Evolutionary conservation across 169 alveolate genomes (phyloP).

Genomic region (Nephromyces sp.): DNA sequence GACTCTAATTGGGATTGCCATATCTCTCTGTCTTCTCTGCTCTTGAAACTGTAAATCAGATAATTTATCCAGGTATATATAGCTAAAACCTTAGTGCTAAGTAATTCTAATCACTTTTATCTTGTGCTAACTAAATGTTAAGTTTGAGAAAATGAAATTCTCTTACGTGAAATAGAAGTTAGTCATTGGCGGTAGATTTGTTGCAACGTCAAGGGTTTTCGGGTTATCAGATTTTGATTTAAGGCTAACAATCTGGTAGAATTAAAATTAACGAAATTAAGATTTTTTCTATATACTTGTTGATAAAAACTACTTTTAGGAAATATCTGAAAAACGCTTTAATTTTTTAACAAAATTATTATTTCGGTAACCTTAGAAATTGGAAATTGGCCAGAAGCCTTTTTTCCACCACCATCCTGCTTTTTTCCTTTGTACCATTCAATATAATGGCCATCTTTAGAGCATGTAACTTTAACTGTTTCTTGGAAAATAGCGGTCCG

Average conservation of each 20-base stretch:
- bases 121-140: not conserved
- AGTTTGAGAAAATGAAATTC: not conserved
- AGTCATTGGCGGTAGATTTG: conserved; percentile 22
- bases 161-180: conserved; percentile 29
- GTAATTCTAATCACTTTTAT: not conserved
- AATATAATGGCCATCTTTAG: conserved; percentile 14
- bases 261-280: not conserved
- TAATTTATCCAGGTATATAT: too few relatives aligned
- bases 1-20: not conserved
- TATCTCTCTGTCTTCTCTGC: not conserved
- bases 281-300: not conserved
- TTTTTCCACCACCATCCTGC: conserved; percentile 6
- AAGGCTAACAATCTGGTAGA: conserved; percentile 16
- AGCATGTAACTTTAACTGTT: conserved; percentile 34
- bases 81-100: not conserved
- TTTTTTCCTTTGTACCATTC: conserved; percentile 33
- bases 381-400: conserved; percentile 19
- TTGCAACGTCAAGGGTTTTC: conserved; percentile 15
- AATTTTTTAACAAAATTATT: too few relatives aligned
- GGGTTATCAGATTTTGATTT: conserved; percentile 28
- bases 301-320: not conserved
- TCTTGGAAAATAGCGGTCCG: conserved; percentile 19
- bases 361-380: conserved; percentile 15
- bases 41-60: not conserved
- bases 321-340: not conserved